phyloP scores from a whole-genome alignment of 1,284 basidiomycete species.

The Naganishia sp. region DNA sequence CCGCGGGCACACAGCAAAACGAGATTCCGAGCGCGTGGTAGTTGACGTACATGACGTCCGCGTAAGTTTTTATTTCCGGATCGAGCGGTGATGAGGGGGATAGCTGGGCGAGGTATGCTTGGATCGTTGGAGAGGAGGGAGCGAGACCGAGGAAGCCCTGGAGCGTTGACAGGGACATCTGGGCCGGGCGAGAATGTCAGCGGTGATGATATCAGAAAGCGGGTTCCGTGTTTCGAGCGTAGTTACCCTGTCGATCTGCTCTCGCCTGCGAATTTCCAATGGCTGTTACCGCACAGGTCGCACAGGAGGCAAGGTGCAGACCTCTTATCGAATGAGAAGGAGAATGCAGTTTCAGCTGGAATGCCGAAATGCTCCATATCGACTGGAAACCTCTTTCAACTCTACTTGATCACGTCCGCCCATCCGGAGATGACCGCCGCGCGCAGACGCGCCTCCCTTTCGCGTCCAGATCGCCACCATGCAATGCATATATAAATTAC shows the following conservation, averaged over 20 bases:
- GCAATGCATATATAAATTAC: background rate
- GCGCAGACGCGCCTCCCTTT: background rate
- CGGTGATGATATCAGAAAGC: too few relatives aligned
- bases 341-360: too few relatives aligned
- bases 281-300: too few relatives aligned
- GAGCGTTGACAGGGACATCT: background rate
- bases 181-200: too few relatives aligned
- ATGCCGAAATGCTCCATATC: too few relatives aligned
- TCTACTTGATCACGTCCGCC: background rate
- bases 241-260: too few relatives aligned
- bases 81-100: conserved; percentile 8
- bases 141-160: conserved; percentile 4
- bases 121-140: background rate
- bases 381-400: background rate
- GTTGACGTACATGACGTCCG: conserved; percentile 81
- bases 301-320: too few relatives aligned
- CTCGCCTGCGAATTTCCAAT: too few relatives aligned
- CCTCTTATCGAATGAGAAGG: too few relatives aligned
- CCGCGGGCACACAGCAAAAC: conserved; percentile 65
- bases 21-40: conserved; percentile 76
- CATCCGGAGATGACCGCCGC: background rate
- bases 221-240: too few relatives aligned
- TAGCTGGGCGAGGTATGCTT: background rate
- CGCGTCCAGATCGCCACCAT: background rate
- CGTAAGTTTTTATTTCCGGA: conserved; percentile 73